Base-by-base conservation (phyloP, 371 early-diverging fungal genomes). In the Rhizopus delemar region DNA sequence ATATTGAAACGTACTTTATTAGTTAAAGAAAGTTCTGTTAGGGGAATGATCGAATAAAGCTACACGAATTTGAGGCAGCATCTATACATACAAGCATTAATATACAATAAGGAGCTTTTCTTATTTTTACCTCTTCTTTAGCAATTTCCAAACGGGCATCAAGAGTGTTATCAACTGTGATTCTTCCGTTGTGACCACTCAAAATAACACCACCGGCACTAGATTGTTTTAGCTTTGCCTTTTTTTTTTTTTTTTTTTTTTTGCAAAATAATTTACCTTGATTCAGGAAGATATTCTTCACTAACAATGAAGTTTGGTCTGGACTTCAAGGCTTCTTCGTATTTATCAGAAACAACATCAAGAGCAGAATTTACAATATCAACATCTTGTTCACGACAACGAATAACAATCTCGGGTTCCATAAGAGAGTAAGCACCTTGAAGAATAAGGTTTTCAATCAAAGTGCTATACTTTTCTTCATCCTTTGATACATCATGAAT, bases 21-120 rank as follows among this genome's bases (percentile, higher is more conserved):
- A 97, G 83, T 95, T 88, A 79, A 87, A 94, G 87, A 94, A 96
- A 69, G 84, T 89, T 81, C 96, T 90, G 79, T 83, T 89, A 57
- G 90, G 89, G 29, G 95, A 93, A 56, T 87, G 87, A 6, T 94
- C 98, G 74, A 93, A 97, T 55, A 98, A 84, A 57, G 86, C 69
- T 58, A 87, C 79, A 63, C 96, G 93, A 65, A 97, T 83, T 65
- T 93, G 90, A 52, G 97, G 97, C 57, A 96, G 83, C 91, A 94
- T 90, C 83, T 88, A 70, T 35, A 41, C 3, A 51, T 39, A 31
- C 15, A 32, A 60, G 58, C 28, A 15, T 6, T 28, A 34, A 22
- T 22, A 22, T 22, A 22, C 22, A 22, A 22, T 22, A 22, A 22
- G 1, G 16, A 46, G 4, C 13, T 57, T 69, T 81, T 87, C 88